A percentile compares a stretch with the other conserved stretches of the same genome.
Evolutionary conservation across 306 rosid genomes (phyloP).

Genomic region (Rosa persica): DNA sequence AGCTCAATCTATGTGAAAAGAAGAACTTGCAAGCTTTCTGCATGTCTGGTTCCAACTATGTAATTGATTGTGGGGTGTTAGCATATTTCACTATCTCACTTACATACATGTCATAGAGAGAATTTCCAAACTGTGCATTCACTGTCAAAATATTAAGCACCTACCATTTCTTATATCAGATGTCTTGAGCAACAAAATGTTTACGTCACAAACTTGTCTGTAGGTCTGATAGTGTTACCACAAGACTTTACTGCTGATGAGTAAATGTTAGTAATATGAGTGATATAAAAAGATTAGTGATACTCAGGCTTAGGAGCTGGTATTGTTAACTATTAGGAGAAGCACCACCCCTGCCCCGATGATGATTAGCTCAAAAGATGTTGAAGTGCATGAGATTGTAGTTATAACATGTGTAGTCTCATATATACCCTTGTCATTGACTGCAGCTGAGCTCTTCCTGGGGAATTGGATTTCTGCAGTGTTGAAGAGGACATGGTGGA

Average conservation of each 20-base stretch:
- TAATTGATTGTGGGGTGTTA: not conserved
- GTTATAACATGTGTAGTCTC: conserved; percentile 48
- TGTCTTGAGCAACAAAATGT: not conserved
- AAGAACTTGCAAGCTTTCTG: not conserved
- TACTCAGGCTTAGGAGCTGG: not conserved
- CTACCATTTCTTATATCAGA: not conserved
- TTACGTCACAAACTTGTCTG: not conserved
- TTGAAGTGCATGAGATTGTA: conserved; percentile 12
- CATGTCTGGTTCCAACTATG: not conserved
- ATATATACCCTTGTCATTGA: conserved; percentile 93
- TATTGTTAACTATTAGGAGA: not conserved
- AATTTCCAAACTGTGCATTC: not conserved
- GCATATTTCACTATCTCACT: not conserved
- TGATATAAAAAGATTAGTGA: not conserved
- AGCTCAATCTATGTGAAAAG: not conserved
- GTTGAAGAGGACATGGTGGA: conserved; percentile 99
- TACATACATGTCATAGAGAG: not conserved
- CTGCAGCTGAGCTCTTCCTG: conserved; percentile 99
- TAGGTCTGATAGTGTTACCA: not conserved
- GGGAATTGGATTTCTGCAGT: conserved; percentile 99
- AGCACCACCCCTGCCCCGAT: not conserved
- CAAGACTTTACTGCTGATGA: not conserved
- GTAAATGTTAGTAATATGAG: not conserved
- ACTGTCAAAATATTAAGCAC: not conserved
- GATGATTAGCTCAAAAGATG: not conserved